Percentiles rank a stretch among this genome's conserved stretches.
Evolutionary conservation across 2,329 filamentous ascomycete species (phyloP).

Genomic region (Aureobasidium sp.): DNA sequence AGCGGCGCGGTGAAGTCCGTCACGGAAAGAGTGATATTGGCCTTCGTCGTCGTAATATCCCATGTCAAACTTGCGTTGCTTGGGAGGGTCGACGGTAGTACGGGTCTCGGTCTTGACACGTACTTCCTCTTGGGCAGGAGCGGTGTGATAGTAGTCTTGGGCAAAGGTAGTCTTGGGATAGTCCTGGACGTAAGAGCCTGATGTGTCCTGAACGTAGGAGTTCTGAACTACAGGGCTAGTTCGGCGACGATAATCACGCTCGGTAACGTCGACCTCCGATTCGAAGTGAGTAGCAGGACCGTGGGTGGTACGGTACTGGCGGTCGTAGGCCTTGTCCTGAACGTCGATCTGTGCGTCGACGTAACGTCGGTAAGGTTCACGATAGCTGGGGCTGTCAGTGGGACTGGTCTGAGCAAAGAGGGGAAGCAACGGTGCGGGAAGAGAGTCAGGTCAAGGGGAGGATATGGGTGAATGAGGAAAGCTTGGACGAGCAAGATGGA

Average conservation of each 20-base stretch:
- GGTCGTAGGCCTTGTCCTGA: slow-evolving; percentile 43
- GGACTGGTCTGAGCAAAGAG: slow-evolving; percentile 9
- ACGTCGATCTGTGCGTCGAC: slow-evolving; percentile 60
- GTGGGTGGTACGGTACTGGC: slow-evolving; percentile 40
- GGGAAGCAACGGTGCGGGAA: slow-evolving; percentile 10
- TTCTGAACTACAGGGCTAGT: slow-evolving; percentile 32
- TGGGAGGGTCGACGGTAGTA: slow-evolving; percentile 44
- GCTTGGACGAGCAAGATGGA: slow-evolving; percentile 12
- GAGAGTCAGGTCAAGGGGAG: slow-evolving; percentile 13
- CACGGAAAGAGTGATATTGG: slow-evolving; percentile 66
- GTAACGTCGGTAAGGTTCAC: slow-evolving; percentile 48
- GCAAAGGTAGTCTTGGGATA: slow-evolving; percentile 28
- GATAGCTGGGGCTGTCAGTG: slow-evolving; percentile 38
- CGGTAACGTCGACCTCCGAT: slow-evolving; percentile 47
- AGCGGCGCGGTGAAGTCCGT: slow-evolving; percentile 58
- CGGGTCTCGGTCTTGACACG: slow-evolving; percentile 42
- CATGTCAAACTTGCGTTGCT: slow-evolving; percentile 53
- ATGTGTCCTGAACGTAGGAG: slow-evolving; percentile 26
- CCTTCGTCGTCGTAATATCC: slow-evolving; percentile 75
- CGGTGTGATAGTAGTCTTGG: slow-evolving; percentile 30
- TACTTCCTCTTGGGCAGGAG: slow-evolving; percentile 37
- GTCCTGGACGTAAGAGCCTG: slow-evolving; percentile 17
- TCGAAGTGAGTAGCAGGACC: slow-evolving; percentile 46
- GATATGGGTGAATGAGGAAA: background rate
- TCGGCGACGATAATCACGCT: slow-evolving; percentile 39